Evolutionary conservation across 2,329 filamentous ascomycete species (phyloP).

Genomic region (Aspergillus brasiliensis): DNA sequence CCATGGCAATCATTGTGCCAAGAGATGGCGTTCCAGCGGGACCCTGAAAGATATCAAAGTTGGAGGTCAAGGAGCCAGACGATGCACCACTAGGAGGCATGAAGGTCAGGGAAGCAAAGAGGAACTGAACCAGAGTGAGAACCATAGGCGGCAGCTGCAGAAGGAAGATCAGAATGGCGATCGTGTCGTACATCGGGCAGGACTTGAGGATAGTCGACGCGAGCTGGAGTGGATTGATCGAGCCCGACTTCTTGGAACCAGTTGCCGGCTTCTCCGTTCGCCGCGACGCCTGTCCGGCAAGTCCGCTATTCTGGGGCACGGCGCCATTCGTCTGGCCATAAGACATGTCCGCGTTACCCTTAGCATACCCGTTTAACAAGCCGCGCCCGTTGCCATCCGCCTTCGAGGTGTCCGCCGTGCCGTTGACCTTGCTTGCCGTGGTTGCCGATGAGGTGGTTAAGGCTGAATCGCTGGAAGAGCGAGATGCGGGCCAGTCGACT

Average conservation of each 20-base stretch:
- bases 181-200: slow-evolving; percentile 89
- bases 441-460: slow-evolving; percentile 29
- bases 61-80: slow-evolving; percentile 72
- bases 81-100: slow-evolving; percentile 79
- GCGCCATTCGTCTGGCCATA: slow-evolving; percentile 37
- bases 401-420: slow-evolving; percentile 33
- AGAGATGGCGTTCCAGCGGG: slow-evolving; percentile 83
- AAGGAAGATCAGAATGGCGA: slow-evolving; percentile 93
- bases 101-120: slow-evolving; percentile 91
- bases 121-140: slow-evolving; percentile 83
- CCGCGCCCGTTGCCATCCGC: slow-evolving; percentile 38
- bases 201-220: slow-evolving; percentile 85
- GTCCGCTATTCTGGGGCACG: slow-evolving; percentile 33
- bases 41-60: slow-evolving; percentile 89
- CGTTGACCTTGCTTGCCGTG: slow-evolving; percentile 31
- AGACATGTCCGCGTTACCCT: slow-evolving; percentile 37
- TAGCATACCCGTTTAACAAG: slow-evolving; percentile 40
- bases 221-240: slow-evolving; percentile 72
- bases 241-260: slow-evolving; percentile 43
- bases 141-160: slow-evolving; percentile 88
- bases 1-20: slow-evolving; percentile 80
- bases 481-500: slow-evolving; percentile 43
- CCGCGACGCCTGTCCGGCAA: slow-evolving; percentile 30
- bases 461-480: slow-evolving; percentile 41
- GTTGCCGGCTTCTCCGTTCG: slow-evolving; percentile 33